phyloP scores from a whole-genome alignment of 1,284 basidiomycete species.

The Erythrobasidium hasegawianum region DNA sequence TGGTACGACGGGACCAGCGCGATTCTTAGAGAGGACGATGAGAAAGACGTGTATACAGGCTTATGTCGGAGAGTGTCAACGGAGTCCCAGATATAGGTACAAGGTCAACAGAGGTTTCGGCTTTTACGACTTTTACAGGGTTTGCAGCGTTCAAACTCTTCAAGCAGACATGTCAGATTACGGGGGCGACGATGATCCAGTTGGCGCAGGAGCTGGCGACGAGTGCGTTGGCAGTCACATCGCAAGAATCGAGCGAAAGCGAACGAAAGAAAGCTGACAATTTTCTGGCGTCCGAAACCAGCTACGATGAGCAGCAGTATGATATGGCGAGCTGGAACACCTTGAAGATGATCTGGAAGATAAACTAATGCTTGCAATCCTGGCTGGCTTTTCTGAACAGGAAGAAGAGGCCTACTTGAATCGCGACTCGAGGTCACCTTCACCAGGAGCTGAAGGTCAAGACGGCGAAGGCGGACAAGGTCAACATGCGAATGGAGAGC shows the following conservation, averaged over 20 bases:
- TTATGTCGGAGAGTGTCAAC: no score
- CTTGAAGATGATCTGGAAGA: neutral
- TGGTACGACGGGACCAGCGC: no score
- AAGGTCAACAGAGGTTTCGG: no score
- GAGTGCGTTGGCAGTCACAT: constrained; percentile 4
- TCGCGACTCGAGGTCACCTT: constrained; percentile 13
- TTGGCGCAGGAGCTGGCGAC: constrained; percentile 17
- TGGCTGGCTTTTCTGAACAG: constrained; percentile 9
- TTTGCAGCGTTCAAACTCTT: no score
- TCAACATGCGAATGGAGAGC: constrained; percentile 14
- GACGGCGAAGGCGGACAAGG: constrained; percentile 13
- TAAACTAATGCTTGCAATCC: neutral
- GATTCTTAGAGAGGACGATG: no score
- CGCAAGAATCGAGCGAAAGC: neutral
- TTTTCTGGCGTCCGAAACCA: neutral
- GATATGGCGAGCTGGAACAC: constrained; percentile 6
- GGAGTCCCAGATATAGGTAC: no score
- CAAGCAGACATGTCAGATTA: no score
- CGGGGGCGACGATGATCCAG: constrained; percentile 7
- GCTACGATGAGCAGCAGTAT: constrained; percentile 17
- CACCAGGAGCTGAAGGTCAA: constrained; percentile 21
- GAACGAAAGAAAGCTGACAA: constrained; percentile 2
- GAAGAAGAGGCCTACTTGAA: constrained; percentile 31
- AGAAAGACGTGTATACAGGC: no score
- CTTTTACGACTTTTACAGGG: no score